Percentiles rank a stretch among this genome's conserved stretches.
Evolutionary conservation across 768 basidiomycete species (phyloP).

Genomic region (Termitomyces sp.): DNA sequence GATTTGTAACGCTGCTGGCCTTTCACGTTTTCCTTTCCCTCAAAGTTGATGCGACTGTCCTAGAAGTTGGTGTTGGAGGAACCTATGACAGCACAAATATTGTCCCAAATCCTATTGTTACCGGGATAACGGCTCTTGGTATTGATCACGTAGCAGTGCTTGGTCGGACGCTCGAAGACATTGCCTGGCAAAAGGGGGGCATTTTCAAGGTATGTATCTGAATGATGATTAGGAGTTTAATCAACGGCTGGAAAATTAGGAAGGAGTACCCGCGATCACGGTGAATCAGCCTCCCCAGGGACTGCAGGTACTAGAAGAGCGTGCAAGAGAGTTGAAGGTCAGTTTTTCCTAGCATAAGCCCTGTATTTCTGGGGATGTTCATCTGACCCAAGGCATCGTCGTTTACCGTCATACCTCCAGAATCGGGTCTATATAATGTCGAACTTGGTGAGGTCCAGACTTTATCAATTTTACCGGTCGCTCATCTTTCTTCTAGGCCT

Average conservation of each 20-base stretch:
- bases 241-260: conserved; percentile 28
- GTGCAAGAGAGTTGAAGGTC: conserved; percentile 66
- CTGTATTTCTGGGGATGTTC: background rate
- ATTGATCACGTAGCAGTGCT: conserved; percentile 87
- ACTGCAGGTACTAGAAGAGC: conserved; percentile 57
- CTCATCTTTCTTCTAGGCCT: conserved; percentile 49
- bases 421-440: conserved; percentile 43
- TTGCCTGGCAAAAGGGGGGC: conserved; percentile 93
- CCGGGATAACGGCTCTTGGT: conserved; percentile 87
- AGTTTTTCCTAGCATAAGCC: conserved; percentile 1
- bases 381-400: conserved; percentile 2
- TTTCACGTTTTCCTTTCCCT: conserved; percentile 83
- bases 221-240: background rate
- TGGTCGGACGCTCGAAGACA: conserved; percentile 83
- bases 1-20: conserved; percentile 87
- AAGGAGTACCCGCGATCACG: conserved; percentile 80
- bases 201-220: conserved; percentile 74
- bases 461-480: background rate
- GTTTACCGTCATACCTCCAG: conserved; percentile 31
- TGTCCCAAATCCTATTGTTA: conserved; percentile 84
- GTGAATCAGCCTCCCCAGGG: conserved; percentile 72
- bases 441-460: conserved; percentile 53
- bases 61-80: conserved; percentile 97
- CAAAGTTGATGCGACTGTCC: conserved; percentile 83
- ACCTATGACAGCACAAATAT: conserved; percentile 94